Evolutionary conservation across 2,329 filamentous ascomycete genomes (phyloP), one percentile per base, ranked within the genome.

Genomic region (Ophiostoma fasciatum): DNA sequence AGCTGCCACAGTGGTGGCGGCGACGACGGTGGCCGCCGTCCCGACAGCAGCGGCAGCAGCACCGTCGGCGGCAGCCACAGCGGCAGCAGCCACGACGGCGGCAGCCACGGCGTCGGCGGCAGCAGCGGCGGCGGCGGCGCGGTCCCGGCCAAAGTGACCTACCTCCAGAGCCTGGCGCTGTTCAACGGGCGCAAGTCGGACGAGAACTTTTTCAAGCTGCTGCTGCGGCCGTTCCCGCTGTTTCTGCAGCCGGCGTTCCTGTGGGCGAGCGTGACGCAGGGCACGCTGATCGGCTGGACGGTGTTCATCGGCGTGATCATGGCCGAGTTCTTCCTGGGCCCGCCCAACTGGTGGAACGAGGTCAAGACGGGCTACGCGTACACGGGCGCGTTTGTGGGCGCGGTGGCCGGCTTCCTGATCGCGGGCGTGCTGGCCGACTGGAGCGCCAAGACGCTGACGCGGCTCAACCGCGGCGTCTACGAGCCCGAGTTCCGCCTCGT

Each of bases 261-360:
- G 28, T 94, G 84, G 82, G 66, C 64, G 18, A 66, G 64, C 48
- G 63, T 94, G 4, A 82, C 87, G 33, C 87, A 94, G 64, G 87
- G 87, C 13, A 74, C 82, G 5, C 73, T 94, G 51, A 94, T 94
- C 49, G 88, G 87, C 45, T 96, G 88, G 87, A 93, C 87, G 1
- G 82, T 94, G 13, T 83, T 94, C 51, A 88, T 93, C 45, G 81
- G 82, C 38, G 78, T 90, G 42, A 74, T 90, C 45, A 61, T 92
- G 31, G 80, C 78, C n/a, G 73, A 78, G 40, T 77, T 92, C 46
- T 88, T 90, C 60, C 68, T 92, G 31, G 77, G 78, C 2, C 78
- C 79, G 2, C 82, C 83, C 1, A 71, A 87, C 28, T 90, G 75
- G 63, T 94, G 87, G 70, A 64, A 74, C 48, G 78, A 90, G 57